These are phyloP conservation scores for Rhizopogon sp. DNA, from an alignment of 768 basidiomycete genomes.

Conservation along the genomic window DNA sequence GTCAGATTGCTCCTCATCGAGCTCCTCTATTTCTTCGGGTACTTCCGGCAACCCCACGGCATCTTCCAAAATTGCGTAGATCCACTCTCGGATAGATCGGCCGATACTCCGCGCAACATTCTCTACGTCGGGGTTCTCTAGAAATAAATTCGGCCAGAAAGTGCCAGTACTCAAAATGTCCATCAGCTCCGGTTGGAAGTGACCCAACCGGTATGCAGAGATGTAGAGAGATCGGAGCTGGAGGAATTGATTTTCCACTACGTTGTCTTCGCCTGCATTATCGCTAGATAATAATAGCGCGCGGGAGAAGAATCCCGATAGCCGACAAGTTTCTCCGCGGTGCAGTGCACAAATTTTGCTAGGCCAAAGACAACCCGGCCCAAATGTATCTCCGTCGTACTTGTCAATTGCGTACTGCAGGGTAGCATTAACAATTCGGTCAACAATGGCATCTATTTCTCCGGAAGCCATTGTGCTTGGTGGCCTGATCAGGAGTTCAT, in stretches of 20 bases:
- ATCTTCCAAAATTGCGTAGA: conserved; percentile 64
- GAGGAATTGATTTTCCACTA: conserved; percentile 7
- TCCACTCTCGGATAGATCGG: conserved; percentile 57
- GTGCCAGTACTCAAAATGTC: conserved; percentile 60
- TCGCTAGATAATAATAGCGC: conserved; percentile 23
- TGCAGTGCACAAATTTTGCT: conserved; percentile 62
- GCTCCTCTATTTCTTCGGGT: conserved; percentile 16
- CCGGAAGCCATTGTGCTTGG: conserved; percentile 45
- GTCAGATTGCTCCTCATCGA: conserved; percentile 15
- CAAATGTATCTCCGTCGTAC: conserved; percentile 37
- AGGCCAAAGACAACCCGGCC: conserved; percentile 43
- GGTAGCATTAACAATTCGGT: conserved; percentile 67
- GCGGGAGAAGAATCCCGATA: conserved; percentile 49
- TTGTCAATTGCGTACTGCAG: conserved; percentile 75
- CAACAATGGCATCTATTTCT: conserved; percentile 62
- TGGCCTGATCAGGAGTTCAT: conserved; percentile 48
- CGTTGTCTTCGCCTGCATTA: neutral
- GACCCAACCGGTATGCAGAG: conserved; percentile 57
- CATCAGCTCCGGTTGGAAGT: conserved; percentile 50
- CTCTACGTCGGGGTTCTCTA: conserved; percentile 75
- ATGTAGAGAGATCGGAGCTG: conserved; percentile 50
- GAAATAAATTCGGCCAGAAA: conserved; percentile 67
- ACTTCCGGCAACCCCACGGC: conserved; percentile 53
- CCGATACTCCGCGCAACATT: conserved; percentile 60
- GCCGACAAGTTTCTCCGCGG: conserved; percentile 46